phyloP scores from a whole-genome alignment of 192 early-diverging fungal genomes.

The Funneliformis mosseae region DNA sequence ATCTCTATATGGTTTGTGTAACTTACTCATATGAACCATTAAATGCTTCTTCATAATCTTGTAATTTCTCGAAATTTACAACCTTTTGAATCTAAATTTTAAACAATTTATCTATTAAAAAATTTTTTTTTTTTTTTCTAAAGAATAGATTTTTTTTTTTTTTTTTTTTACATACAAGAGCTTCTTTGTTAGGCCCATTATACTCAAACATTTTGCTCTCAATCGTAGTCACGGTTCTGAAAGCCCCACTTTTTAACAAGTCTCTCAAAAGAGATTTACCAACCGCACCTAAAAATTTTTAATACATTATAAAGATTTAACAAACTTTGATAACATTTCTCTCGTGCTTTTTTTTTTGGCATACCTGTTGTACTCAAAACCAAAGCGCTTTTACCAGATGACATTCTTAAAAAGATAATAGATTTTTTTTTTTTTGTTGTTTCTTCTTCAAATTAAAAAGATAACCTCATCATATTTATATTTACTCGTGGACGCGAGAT shows the following conservation, averaged over 20 bases:
- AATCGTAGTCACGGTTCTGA: constrained; percentile 56
- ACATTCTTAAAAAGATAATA: too few relatives aligned
- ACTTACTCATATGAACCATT: constrained; percentile 50
- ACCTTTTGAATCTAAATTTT: constrained; percentile 64
- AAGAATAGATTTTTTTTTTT: too few relatives aligned
- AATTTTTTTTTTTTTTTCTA: neutral
- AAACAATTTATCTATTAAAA: too few relatives aligned
- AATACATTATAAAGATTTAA: too few relatives aligned
- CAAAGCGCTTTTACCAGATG: too few relatives aligned
- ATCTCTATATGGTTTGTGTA: neutral
- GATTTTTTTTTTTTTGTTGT: too few relatives aligned
- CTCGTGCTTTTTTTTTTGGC: too few relatives aligned
- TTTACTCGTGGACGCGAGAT: too few relatives aligned
- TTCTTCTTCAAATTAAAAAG: too few relatives aligned
- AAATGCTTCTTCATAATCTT: constrained; percentile 43
- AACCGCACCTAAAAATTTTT: constrained; percentile 53
- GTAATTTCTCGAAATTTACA: constrained; percentile 76
- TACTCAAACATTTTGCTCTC: constrained; percentile 54
- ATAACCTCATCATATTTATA: too few relatives aligned
- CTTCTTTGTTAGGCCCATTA: constrained; percentile 45
- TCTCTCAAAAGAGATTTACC: constrained; percentile 61
- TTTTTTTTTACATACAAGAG: constrained; percentile 48
- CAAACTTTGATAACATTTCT: too few relatives aligned
- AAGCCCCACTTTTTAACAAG: constrained; percentile 48
- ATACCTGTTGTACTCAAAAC: too few relatives aligned